These are phyloP conservation scores for Akanthomyces lecanii DNA, from an alignment of 2,329 filamentous ascomycete genomes.

Conservation along the genomic window DNA sequence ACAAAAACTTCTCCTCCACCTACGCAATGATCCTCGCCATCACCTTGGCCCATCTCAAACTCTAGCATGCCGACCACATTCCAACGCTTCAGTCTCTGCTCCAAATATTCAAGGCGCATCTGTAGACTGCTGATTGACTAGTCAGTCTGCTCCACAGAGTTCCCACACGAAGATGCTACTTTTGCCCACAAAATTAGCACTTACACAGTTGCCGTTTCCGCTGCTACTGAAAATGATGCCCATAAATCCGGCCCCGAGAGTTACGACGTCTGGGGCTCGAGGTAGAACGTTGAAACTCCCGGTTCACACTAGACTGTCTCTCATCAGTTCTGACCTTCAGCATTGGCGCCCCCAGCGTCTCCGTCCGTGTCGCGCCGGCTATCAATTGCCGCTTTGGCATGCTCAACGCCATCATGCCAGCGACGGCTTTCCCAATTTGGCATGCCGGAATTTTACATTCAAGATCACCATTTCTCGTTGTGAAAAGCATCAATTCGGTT, in stretches of 20 bases:
- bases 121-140: background rate
- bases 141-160: background rate
- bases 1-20: too few species aligned
- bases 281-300: too few species aligned
- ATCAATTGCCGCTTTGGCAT: background rate
- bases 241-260: too few species aligned
- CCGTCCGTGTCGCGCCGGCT: background rate
- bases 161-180: background rate
- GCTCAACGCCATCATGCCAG: background rate
- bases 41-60: too few species aligned
- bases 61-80: too few species aligned
- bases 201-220: background rate
- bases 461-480: background rate
- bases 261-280: too few species aligned
- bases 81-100: background rate
- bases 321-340: too few species aligned
- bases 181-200: background rate
- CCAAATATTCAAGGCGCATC: background rate
- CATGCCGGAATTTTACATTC: background rate
- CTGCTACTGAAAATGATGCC: too few species aligned
- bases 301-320: too few species aligned
- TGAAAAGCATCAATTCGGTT: background rate
- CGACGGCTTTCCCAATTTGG: conserved; percentile 1
- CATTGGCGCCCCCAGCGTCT: background rate
- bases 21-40: too few species aligned